A percentile compares a stretch with the other conserved stretches of the same genome.
Evolutionary conservation across 2,329 filamentous ascomycete species (phyloP).

Genomic region (Pestalotiopsis sp.): DNA sequence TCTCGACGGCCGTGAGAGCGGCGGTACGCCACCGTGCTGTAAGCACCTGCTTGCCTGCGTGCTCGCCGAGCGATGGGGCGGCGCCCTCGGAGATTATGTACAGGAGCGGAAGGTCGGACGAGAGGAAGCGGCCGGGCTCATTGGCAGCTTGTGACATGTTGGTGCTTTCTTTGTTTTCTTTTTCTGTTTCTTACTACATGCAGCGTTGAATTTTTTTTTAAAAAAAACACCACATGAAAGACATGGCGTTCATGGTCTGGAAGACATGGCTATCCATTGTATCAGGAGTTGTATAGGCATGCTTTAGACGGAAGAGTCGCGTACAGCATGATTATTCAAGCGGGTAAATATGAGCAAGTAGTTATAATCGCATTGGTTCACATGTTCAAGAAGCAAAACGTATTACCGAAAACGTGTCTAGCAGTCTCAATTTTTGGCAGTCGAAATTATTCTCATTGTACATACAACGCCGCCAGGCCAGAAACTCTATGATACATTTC

Average conservation of each 20-base stretch:
- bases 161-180: background rate
- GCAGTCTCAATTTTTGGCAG: conserved; percentile 8
- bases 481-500: conserved; percentile 7
- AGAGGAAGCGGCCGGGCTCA: conserved; percentile 75
- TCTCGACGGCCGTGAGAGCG: conserved; percentile 27
- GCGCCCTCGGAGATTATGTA: conserved; percentile 56
- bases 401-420: background rate
- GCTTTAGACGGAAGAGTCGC: too few relatives aligned
- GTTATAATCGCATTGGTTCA: too few relatives aligned
- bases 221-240: background rate
- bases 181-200: background rate
- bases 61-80: conserved; percentile 65
- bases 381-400: background rate
- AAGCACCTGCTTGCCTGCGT: conserved; percentile 89
- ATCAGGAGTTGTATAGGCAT: too few relatives aligned
- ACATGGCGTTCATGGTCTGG: background rate
- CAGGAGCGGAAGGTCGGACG: conserved; percentile 53
- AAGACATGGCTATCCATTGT: background rate
- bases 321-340: too few relatives aligned
- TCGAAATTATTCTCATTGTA: conserved; percentile 8
- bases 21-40: conserved; percentile 58
- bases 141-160: conserved; percentile 20
- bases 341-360: too few relatives aligned
- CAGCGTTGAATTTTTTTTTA: background rate
- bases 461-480: conserved; percentile 6